A percentile compares a stretch with the other conserved stretches of the same genome.
phyloP scores from a whole-genome alignment of 371 early-diverging fungal genomes.

The Umbelopsis sp. region DNA sequence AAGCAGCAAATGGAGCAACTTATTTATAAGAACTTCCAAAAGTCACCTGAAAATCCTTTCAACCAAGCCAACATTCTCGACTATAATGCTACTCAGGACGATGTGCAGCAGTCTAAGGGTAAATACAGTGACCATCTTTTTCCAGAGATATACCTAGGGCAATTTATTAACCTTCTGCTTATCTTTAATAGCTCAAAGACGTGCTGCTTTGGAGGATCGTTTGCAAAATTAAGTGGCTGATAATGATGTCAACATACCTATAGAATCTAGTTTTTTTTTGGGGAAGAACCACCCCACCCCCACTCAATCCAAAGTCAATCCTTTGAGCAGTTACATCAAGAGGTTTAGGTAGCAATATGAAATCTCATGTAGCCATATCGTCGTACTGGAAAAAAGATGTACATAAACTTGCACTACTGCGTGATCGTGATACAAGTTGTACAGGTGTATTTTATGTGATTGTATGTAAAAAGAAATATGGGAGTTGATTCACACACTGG shows the following conservation, averaged over 20 bases:
- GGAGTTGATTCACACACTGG: too few species aligned
- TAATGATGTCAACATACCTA: neutral
- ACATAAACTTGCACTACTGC: neutral
- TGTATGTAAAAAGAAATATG: too few species aligned
- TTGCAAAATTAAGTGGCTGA: neutral
- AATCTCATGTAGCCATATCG: neutral
- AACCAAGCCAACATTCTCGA: slow-evolving; percentile 73
- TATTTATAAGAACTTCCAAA: slow-evolving; percentile 78
- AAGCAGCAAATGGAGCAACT: slow-evolving; percentile 76
- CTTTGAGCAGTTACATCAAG: too few species aligned
- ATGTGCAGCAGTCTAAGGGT: slow-evolving; percentile 51
- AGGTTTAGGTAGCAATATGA: too few species aligned
- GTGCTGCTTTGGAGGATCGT: slow-evolving; percentile 38
- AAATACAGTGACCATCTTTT: slow-evolving; percentile 1
- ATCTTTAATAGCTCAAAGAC: slow-evolving; percentile 28
- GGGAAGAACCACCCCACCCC: too few species aligned
- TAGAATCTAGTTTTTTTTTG: too few species aligned
- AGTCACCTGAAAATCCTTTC: slow-evolving; percentile 87
- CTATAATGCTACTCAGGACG: slow-evolving; percentile 72
- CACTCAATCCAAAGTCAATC: too few species aligned
- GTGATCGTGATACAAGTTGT: too few species aligned
- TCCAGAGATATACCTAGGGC: too few species aligned
- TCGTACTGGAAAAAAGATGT: neutral
- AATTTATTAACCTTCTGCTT: neutral
- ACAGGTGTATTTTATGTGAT: too few species aligned